phyloP scores from a whole-genome alignment of 225 moss, liverwort and hornwort species.

The Anthoceros angustus region DNA sequence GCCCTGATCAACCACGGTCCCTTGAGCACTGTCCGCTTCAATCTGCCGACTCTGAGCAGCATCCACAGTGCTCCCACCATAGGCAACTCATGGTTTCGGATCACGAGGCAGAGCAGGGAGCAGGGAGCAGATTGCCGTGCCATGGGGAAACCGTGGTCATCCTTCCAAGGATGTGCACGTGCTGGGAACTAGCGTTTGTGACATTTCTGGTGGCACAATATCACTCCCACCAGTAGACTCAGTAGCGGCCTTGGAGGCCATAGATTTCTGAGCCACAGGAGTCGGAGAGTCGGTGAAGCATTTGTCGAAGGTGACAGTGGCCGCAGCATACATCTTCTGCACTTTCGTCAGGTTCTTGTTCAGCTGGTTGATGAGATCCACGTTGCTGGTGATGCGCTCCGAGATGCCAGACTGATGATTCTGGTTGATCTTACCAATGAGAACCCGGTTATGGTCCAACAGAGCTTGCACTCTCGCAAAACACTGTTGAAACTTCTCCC shows the following conservation, averaged over 20 bases:
- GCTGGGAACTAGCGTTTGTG: background rate
- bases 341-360: background rate
- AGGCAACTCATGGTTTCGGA: background rate
- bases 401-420: conserved; percentile 1
- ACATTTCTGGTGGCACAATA: background rate
- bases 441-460: background rate
- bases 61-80: conserved; percentile 36
- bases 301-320: background rate
- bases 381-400: conserved; percentile 1
- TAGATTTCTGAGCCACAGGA: background rate
- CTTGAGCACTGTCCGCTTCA: conserved; percentile 39
- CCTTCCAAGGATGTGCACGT: background rate
- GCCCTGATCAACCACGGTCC: conserved; percentile 35
- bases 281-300: background rate
- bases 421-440: background rate
- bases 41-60: conserved; percentile 19
- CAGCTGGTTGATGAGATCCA: background rate
- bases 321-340: background rate
- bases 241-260: background rate
- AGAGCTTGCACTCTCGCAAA: background rate
- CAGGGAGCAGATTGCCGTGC: background rate
- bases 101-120: background rate
- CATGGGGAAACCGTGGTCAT: background rate
- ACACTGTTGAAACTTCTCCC: background rate
- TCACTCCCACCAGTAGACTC: background rate